A percentile compares a stretch with the other conserved stretches of the same genome.
Conservation (phyloP, 2,329 filamentous ascomycete genomes). For the Lasiodiplodia sp. region DNA sequence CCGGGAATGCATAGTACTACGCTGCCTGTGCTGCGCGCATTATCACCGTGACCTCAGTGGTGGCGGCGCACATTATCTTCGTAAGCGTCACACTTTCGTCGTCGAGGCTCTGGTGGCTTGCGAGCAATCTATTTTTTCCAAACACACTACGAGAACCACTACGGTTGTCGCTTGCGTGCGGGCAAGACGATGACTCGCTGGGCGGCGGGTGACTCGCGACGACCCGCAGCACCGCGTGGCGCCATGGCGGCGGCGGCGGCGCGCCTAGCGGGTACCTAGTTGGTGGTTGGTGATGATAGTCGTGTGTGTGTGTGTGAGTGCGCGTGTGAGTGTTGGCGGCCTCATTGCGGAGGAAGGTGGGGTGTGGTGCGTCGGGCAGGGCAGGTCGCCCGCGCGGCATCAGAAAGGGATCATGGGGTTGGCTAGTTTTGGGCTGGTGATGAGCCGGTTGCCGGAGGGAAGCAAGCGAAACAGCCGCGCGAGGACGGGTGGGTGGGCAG, state of each 20-base stretch:
- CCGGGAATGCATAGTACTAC: background rate
- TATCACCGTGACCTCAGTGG: background rate
- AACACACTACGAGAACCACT: background rate
- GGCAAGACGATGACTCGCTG: background rate
- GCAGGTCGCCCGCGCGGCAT: background rate
- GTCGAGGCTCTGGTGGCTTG: background rate
- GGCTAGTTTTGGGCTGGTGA: background rate
- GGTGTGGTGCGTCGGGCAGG: background rate
- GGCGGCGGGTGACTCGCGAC: conserved; percentile 2
- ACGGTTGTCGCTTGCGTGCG: background rate
- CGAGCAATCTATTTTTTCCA: background rate
- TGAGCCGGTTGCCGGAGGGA: conserved; percentile 8
- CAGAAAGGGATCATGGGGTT: conserved; percentile 14
- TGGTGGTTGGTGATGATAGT: background rate
- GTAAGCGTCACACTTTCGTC: background rate
- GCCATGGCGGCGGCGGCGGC: conserved; percentile 4
- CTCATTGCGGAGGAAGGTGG: conserved; percentile 16
- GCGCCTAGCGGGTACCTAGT: conserved; percentile 2
- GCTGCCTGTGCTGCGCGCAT: background rate
- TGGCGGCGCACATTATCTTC: background rate
- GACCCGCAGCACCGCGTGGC: background rate
- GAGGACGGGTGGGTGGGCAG: conserved; percentile 1
- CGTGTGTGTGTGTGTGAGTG: background rate
- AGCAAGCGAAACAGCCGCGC: background rate
- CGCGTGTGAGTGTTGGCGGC: background rate